Evolutionary conservation across 169 alveolate genomes (phyloP), one percentile per base, ranked within the genome.

Genomic region (Babesia divergens): DNA sequence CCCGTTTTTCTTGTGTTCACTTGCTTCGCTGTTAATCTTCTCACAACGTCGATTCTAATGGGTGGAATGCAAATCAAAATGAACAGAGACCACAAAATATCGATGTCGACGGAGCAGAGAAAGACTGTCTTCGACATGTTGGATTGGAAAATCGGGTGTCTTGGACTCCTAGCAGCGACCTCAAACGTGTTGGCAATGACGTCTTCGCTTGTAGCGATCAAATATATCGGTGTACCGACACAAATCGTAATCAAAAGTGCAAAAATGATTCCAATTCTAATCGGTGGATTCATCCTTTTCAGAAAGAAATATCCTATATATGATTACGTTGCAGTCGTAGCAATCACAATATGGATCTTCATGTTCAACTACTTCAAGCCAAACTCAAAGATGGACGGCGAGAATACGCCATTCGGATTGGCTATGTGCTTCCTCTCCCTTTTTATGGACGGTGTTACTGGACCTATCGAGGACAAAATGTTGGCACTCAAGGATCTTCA

Each of bases 191-290:
- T 84, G 16, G 91, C 97, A 6, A 90, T 91, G 93, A 71, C 89
- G 47, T 86, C 91, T 9, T 80, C 96, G 20, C 91, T 84, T 74
- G 79, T 82, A 56, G 92, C 97, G 16, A 66, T 94, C 42, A 87
- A 90, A 5, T 92, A 87, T 47, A 93, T 94, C 29, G 94, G 89
- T 51, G 89, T 89, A 56, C 97, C 97, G 35, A 93, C 97, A 13
- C 97, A 93, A 58, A 94, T 93, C 18, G 87, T 93, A 7, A 94
- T 93, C 42, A 93, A 93, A 38, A 84, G 94, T 22, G 96, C 95
- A 20, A 93, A 93, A 64, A 92, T 92, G 94, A 95, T 93, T n/a
- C 97, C 96, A 16, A 89, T 93, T 24, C 89, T 93, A 38, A 91
- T 90, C 18, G 94, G 95, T n/a, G 95, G 96, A 14, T 79, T 85